A percentile compares a stretch with the other conserved stretches of the same genome.
These are phyloP conservation scores for Tilletia horrida DNA, from an alignment of 1,284 basidiomycete genomes.

Conservation along the genomic window DNA sequence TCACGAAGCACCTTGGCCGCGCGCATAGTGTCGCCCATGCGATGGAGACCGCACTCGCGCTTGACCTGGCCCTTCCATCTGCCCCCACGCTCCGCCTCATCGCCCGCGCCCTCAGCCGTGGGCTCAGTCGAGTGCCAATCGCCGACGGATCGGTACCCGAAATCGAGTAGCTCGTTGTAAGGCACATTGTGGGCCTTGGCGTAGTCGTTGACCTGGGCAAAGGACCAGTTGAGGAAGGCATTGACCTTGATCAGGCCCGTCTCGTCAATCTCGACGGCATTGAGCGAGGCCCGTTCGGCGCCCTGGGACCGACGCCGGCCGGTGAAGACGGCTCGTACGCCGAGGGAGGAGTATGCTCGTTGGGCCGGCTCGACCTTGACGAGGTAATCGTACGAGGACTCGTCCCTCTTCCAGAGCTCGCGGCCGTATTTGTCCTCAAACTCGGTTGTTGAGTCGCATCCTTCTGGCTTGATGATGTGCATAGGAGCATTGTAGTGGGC, in stretches of 20 bases:
- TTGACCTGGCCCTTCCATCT: slow-evolving; percentile 89
- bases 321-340: slow-evolving; percentile 85
- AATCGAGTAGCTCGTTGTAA: slow-evolving; percentile 78
- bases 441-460: slow-evolving; percentile 67
- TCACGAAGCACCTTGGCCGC: neutral
- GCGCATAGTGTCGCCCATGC: slow-evolving; percentile 4
- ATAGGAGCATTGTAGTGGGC: slow-evolving; percentile 71
- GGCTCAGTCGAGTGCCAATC: slow-evolving; percentile 88
- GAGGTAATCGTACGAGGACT: slow-evolving; percentile 82
- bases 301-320: slow-evolving; percentile 90
- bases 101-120: slow-evolving; percentile 60
- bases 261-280: slow-evolving; percentile 84
- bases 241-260: slow-evolving; percentile 93
- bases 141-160: slow-evolving; percentile 90
- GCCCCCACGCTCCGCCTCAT: slow-evolving; percentile 73
- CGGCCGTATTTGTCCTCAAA: slow-evolving; percentile 81
- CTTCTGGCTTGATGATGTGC: slow-evolving; percentile 75
- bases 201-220: slow-evolving; percentile 80
- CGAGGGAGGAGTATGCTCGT: slow-evolving; percentile 76
- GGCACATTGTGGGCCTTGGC: slow-evolving; percentile 80
- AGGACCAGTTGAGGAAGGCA: slow-evolving; percentile 86
- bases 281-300: slow-evolving; percentile 73
- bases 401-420: slow-evolving; percentile 82
- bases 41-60: slow-evolving; percentile 90
- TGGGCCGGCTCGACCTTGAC: slow-evolving; percentile 95